Evolutionary conservation across 495 filamentous ascomycete species (phyloP), one percentile per base, ranked within the genome.

Genomic region (Glarea lozoyensis): DNA sequence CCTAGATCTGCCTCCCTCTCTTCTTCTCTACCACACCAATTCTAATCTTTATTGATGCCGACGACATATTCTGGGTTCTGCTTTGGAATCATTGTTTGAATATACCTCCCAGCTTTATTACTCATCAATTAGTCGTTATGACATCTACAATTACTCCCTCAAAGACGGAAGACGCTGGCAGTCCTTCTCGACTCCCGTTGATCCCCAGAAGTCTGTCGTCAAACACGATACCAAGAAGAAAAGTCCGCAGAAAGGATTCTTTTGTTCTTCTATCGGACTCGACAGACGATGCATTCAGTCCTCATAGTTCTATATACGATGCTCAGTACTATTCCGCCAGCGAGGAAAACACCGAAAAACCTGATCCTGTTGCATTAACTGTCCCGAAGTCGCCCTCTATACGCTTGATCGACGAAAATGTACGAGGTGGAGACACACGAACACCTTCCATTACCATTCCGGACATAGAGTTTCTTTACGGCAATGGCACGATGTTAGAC

Each of bases 221-320:
- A 50, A 59, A 43, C 36, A 25, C 42, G 46, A 56, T 45, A 40
- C 43, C 39, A 43, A 6, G 6, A 19, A 49, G 40, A 24, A 45
- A 29, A 33, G 34, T 52, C 20, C 50, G 40, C 32, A 40, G 42
- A 10, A 53, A 49, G 56, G 54, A 46, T 34, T 60, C 37, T 42
- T 54, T 54, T 56, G 45, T 48, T 2, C 37, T 29, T 4, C 48
- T 33, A 18, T 17, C 33, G 4, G 59, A 65, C 35, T 65, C 62
- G 0, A 63, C 63, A 2, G 58, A 67, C 22, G 62, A 54, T 7
- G 46, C 31, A 13, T 57, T 60, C 1, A 65, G 60, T 37, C 47
- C 57, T 2, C 63, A 65, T 32, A 42, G 48, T 17, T 67, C 63
- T 15, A 56, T 67, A 13, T 65, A 51, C 38, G 58, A 63, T 36